Conservation (phyloP, 495 filamentous ascomycete genomes). For the Penicillium longicatenatum region DNA sequence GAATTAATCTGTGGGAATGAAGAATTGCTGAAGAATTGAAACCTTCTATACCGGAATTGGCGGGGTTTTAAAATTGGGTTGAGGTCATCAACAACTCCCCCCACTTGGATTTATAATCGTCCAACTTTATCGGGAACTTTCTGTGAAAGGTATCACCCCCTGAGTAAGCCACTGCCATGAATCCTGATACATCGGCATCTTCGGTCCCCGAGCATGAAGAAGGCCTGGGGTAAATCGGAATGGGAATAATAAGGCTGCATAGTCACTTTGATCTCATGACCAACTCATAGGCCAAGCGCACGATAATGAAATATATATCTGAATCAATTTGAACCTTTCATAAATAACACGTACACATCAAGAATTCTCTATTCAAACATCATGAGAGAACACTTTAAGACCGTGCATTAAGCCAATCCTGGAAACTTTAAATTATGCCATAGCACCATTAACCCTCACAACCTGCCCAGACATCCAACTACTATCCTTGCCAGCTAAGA, state of each 20-base stretch:
- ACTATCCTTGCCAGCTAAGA: constrained; percentile 51
- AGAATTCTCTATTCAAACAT: too few species aligned
- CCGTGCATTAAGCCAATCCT: too few species aligned
- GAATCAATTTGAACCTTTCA: too few species aligned
- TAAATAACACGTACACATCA: too few species aligned
- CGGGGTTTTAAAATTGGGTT: constrained; percentile 7
- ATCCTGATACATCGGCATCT: not conserved
- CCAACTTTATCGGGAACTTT: constrained; percentile 10
- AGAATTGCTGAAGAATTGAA: not conserved
- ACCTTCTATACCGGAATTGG: not conserved
- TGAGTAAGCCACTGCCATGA: not conserved
- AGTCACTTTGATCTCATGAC: too few species aligned
- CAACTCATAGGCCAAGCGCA: too few species aligned
- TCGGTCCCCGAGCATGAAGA: not conserved
- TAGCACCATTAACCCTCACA: constrained; percentile 60
- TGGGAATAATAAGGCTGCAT: too few species aligned
- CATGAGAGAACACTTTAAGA: not conserved
- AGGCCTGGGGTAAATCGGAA: too few species aligned
- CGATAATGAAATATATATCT: too few species aligned
- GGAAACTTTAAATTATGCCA: constrained; percentile 13
- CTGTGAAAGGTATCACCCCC: not conserved
- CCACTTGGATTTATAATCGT: constrained; percentile 29
- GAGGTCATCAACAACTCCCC: constrained; percentile 11
- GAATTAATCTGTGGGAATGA: not conserved
- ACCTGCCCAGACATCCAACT: constrained; percentile 69